Evolutionary conservation across 306 rosid genomes (phyloP).

Genomic region (Acacia acuminata): DNA sequence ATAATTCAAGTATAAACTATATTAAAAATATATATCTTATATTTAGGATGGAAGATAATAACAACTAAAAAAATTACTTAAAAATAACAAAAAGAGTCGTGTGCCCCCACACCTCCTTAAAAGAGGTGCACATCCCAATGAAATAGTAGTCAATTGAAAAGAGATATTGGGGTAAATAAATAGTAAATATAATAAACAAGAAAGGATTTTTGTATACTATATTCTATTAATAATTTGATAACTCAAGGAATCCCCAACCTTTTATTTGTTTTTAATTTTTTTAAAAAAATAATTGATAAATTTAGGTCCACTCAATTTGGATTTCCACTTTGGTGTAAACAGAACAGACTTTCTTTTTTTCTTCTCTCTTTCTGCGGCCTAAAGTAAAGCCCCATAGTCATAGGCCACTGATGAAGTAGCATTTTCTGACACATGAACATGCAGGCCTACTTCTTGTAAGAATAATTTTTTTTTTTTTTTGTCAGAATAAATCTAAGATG

Average conservation of each 20-base stretch:
- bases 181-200: background rate
- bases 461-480: background rate
- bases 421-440: conserved; percentile 30
- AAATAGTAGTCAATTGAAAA: background rate
- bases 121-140: background rate
- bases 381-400: background rate
- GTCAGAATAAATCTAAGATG: background rate
- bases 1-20: too few relatives aligned
- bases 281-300: background rate
- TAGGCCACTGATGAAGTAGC: background rate
- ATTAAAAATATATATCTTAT: too few relatives aligned
- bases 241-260: too few relatives aligned
- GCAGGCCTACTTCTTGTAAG: background rate
- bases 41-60: too few relatives aligned
- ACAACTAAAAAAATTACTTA: background rate
- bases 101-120: background rate
- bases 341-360: background rate
- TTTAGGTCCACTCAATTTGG: background rate
- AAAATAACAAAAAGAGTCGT: background rate
- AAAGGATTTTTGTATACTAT: background rate
- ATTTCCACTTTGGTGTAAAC: background rate
- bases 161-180: background rate
- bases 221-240: background rate
- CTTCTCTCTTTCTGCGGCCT: background rate
- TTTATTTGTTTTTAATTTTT: background rate